Evolutionary conservation across 176 grass and related monocot genomes (phyloP), one percentile per base, ranked within the genome.

Genomic region (Luzula sylvatica): DNA sequence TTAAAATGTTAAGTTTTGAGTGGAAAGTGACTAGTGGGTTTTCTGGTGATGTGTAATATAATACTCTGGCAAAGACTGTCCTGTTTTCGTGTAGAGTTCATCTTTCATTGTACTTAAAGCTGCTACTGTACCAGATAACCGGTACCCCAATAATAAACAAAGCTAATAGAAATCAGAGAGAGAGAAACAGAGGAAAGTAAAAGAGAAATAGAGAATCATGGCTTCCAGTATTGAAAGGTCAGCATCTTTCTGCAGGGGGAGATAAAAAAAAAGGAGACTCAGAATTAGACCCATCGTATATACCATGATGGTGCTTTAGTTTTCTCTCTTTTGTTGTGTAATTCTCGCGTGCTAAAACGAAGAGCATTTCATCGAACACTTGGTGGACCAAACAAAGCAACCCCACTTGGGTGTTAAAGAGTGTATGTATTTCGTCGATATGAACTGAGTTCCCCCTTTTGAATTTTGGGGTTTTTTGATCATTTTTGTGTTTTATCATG

Each of bases 181-280:
- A 39, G 23, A 42, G 39, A 32, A 35, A 59, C 35, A 26, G 27
- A 60, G 28, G 8, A 49, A 63, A 55, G 20, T 49, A 17, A 45
- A 55, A 15, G 25, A 60, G 29, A 66, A 23, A 54, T 52, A 15
- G n/a, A 81, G 75, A 76, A 87, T 87, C 78, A 94, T 94, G 75
- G 78, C 74, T 42, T 62, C 61, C 39, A 59, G 62, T 50, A 69
- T 81, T 64, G 83, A 94, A 94, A 94, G 88, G 61, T 81, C 76
- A 65, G 75, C 70, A 66, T 87, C 88, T 87, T 87, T 83, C 51
- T 20, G 52, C 62, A 55, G 67, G 48, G 59, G 53, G 69, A 69
- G 50, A 46, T 58, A 60, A 40, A 61, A 67, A 65, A 68, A 56
- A 29, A 30, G 42, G 56, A 58, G 38, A 65, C 58, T 70, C 60